Evolutionary conservation across 805 yeast genomes (phyloP), one percentile per base, ranked within the genome.

Genomic region (Hanseniaspora guilliermondii): DNA sequence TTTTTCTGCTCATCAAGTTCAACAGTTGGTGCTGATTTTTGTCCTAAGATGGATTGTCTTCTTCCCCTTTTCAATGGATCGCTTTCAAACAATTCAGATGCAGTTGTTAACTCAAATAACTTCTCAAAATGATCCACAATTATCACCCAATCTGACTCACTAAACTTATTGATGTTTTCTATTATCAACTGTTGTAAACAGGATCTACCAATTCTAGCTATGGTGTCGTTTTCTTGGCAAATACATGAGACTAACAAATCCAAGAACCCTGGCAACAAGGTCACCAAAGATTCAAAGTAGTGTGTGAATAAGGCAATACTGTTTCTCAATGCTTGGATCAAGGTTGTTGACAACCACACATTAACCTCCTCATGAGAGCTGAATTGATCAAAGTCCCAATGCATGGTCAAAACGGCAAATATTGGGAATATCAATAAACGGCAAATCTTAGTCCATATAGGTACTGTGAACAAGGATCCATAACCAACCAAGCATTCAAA

Each of bases 141-240:
- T 62, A 78, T 71, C 11, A 69, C 70, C 99, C 99, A 93, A 60
- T 94, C 91, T 6, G 69, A 69, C 11, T 70, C 73, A 21, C 68
- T 65, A 63, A 93, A 87, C 61, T 79, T 80, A 8, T 68, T 60
- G 59, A 82, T 77, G 64, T 93, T 94, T 58, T 84, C 84, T n/a
- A 82, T 69, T 56, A 93, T 76, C 57, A 93, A 73, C 59, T 82
- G 85, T 60, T 85, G 83, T 56, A 93, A 74, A 65, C 98, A 89
- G 8, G 91, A 79, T 62, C 94, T 78, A 35, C 98, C 99, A 59
- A 91, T 91, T 61, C 95, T 76, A 0, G 97, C 94, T 61, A 94
- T 88, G 0, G 97, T 89, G 63, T 93, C 98, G 65, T 93, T 91
- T 61, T 89, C 96, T 67, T 93, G 98, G 61, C 96, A 87, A 49